These are phyloP conservation scores for Pichiaceae sp. DNA, from an alignment of 1,139 yeast genomes.

Conservation along the genomic window DNA sequence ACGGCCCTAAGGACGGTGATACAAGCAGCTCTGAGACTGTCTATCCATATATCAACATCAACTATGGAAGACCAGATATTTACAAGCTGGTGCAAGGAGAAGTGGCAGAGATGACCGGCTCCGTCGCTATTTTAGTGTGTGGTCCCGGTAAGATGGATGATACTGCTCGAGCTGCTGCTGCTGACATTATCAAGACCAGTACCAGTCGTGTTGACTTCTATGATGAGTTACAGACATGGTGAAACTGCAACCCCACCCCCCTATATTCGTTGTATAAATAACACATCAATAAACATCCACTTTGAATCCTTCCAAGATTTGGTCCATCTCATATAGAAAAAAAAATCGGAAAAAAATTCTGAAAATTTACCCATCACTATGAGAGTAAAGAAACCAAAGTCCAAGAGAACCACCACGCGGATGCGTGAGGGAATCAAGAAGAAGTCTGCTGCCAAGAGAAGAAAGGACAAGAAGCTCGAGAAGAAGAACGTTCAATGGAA, in stretches of 20 bases:
- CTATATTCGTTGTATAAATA: too few relatives aligned
- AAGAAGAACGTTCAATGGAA: slow-evolving; percentile 94
- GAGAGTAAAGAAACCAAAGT: slow-evolving; percentile 56
- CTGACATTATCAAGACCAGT: slow-evolving; percentile 7
- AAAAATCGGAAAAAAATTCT: neutral
- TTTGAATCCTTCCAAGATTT: slow-evolving; percentile 8
- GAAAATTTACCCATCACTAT: slow-evolving; percentile 22
- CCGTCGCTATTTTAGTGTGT: slow-evolving; percentile 32
- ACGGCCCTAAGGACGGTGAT: neutral
- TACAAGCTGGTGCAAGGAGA: slow-evolving; percentile 24
- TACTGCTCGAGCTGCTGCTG: slow-evolving; percentile 15
- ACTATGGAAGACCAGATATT: slow-evolving; percentile 4
- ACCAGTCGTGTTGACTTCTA: slow-evolving; percentile 10
- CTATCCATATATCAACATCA: neutral
- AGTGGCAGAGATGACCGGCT: slow-evolving; percentile 24
- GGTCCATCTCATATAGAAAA: neutral
- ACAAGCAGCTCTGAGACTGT: neutral
- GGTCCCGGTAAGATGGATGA: slow-evolving; percentile 39
- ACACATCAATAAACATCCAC: too few relatives aligned
- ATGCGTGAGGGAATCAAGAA: slow-evolving; percentile 94
- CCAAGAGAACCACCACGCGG: slow-evolving; percentile 84
- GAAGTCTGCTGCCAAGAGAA: slow-evolving; percentile 86
- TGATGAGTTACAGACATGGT: slow-evolving; percentile 12
- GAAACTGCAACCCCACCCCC: too few relatives aligned
- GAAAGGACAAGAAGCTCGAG: slow-evolving; percentile 72